These are phyloP conservation scores for Reticulascus tulasneorum DNA, from an alignment of 2,329 filamentous ascomycete species.

Conservation along the genomic window DNA sequence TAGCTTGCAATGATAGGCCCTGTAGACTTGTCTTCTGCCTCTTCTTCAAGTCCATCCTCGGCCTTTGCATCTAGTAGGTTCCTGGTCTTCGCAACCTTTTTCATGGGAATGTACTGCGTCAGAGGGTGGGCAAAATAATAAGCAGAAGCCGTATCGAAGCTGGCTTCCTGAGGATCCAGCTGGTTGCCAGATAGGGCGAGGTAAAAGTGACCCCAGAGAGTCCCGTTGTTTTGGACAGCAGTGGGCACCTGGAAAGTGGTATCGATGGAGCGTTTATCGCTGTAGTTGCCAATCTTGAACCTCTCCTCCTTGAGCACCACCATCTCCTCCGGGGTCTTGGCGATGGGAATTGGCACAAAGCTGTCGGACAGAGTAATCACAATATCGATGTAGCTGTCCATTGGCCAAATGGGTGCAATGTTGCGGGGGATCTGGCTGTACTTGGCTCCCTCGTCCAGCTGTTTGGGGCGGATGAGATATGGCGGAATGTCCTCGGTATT, in stretches of 20 bases:
- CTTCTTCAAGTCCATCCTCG: constrained; percentile 48
- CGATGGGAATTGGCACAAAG: constrained; percentile 63
- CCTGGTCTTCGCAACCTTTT: constrained; percentile 82
- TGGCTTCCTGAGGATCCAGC: constrained; percentile 69
- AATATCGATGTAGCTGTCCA: constrained; percentile 75
- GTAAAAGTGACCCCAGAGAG: constrained; percentile 92
- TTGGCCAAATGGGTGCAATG: constrained; percentile 84
- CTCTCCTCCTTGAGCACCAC: constrained; percentile 75
- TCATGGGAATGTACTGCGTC: constrained; percentile 87
- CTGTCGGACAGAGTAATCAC: constrained; percentile 79
- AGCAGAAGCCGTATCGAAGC: constrained; percentile 71
- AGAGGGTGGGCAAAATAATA: constrained; percentile 82
- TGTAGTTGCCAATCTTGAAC: constrained; percentile 75
- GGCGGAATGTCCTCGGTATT: constrained; percentile 57
- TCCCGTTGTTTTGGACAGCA: constrained; percentile 84
- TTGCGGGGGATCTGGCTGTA: constrained; percentile 64
- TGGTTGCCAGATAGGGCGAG: constrained; percentile 71
- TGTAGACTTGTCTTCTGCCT: constrained; percentile 46
- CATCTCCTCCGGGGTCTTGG: constrained; percentile 59
- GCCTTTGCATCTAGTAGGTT: constrained; percentile 67
- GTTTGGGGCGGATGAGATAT: constrained; percentile 60
- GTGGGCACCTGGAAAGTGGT: constrained; percentile 73
- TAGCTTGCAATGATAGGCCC: constrained; percentile 76
- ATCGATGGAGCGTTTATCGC: constrained; percentile 72
- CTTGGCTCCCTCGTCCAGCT: constrained; percentile 56